Evolutionary conservation across 139 green algal genomes (phyloP).

Genomic region (Asterochloris erici): DNA sequence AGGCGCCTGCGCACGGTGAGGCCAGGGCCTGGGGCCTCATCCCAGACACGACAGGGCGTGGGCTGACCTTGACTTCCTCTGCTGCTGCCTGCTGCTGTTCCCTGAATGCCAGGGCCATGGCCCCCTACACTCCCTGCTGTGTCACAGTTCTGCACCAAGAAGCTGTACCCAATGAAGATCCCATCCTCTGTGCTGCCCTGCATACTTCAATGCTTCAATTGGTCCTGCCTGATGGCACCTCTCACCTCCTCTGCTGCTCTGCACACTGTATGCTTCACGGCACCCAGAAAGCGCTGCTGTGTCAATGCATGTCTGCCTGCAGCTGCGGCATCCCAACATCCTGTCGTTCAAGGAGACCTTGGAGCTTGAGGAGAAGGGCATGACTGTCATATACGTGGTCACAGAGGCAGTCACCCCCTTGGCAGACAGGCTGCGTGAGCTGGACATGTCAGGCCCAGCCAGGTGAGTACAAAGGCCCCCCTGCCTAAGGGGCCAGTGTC

Average conservation of each 20-base stretch:
- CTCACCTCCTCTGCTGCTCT: too few species aligned
- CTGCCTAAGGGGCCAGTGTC: background rate
- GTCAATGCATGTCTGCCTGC: background rate
- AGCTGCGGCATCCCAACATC: slow-evolving; percentile 85
- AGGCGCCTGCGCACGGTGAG: slow-evolving; percentile 73
- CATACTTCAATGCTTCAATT: background rate
- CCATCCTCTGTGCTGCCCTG: background rate
- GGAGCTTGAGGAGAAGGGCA: slow-evolving; percentile 71
- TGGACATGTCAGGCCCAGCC: slow-evolving; percentile 37
- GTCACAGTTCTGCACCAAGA: background rate
- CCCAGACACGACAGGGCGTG: too few species aligned
- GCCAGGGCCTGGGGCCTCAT: too few species aligned
- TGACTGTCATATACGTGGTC: slow-evolving; percentile 74
- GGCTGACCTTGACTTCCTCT: background rate
- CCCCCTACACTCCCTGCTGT: too few species aligned
- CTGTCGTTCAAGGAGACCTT: slow-evolving; percentile 75
- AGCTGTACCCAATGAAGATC: background rate
- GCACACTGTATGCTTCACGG: too few species aligned
- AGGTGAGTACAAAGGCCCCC: background rate
- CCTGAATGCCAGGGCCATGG: background rate
- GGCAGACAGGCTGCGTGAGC: slow-evolving; percentile 50
- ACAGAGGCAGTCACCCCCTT: slow-evolving; percentile 80
- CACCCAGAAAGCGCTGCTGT: background rate
- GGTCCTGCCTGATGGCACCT: too few species aligned
- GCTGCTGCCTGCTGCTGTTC: background rate